Evolutionary conservation across 129 eudicot species (phyloP).

Genomic region (Smallanthus sonchifolius): DNA sequence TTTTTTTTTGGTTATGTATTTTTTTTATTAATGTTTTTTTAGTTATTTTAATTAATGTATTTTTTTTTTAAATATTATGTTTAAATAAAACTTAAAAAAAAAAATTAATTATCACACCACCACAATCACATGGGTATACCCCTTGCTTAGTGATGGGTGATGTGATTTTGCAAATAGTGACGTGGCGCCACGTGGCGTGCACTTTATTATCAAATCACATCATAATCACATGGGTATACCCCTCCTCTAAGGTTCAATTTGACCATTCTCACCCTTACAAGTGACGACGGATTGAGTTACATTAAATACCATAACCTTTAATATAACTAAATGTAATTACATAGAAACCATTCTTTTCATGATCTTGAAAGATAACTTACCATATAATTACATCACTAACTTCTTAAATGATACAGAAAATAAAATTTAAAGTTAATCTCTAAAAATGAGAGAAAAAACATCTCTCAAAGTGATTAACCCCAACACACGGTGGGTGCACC

Average conservation of each 20-base stretch:
- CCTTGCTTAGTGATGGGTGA: too few species aligned
- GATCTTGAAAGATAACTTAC: slow-evolving; percentile 12
- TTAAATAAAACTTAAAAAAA: too few species aligned
- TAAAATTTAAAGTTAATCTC: background rate
- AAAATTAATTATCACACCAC: too few species aligned
- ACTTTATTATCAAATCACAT: too few species aligned
- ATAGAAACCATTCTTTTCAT: slow-evolving; percentile 3
- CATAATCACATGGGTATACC: too few species aligned
- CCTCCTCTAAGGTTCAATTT: background rate
- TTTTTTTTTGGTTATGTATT: too few species aligned
- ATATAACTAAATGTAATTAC: slow-evolving; percentile 17
- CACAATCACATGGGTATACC: too few species aligned
- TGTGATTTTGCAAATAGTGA: too few species aligned
- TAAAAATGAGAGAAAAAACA: slow-evolving; percentile 33
- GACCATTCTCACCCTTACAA: background rate
- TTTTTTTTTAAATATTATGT: too few species aligned
- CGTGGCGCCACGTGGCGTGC: too few species aligned
- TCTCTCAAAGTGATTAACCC: slow-evolving; percentile 58
- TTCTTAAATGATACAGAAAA: background rate
- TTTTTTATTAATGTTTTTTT: too few species aligned
- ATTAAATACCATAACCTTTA: background rate
- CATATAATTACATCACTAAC: slow-evolving; percentile 12
- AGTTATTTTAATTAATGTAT: too few species aligned
- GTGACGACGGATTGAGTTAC: background rate
- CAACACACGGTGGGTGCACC: slow-evolving; percentile 42